Percentiles rank a stretch among this genome's conserved stretches.
Conservation (phyloP, 2,329 filamentous ascomycete species). For the Penicillium frequentans region DNA sequence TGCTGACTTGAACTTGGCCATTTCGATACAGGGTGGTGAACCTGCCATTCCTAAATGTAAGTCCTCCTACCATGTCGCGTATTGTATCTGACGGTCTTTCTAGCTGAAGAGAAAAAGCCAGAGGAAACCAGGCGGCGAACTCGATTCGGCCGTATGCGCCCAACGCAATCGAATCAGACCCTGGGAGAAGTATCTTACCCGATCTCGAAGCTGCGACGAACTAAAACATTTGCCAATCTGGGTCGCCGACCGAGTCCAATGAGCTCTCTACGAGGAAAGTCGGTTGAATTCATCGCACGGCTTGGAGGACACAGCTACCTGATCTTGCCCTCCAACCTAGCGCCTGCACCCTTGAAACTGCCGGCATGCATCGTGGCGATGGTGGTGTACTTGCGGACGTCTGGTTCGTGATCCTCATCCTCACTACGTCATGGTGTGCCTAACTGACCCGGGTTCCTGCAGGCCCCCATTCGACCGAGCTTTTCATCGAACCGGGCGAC, state of each 20-base stretch:
- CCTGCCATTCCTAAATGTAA: slow-evolving; percentile 5
- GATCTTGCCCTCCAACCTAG: slow-evolving; percentile 37
- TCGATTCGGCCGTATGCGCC: slow-evolving; percentile 32
- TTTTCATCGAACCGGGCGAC: slow-evolving; percentile 39
- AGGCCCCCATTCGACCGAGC: slow-evolving; percentile 28
- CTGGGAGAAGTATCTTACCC: slow-evolving; percentile 19
- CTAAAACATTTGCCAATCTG: slow-evolving; percentile 40
- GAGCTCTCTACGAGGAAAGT: slow-evolving; percentile 36
- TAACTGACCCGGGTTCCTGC: slow-evolving; percentile 12
- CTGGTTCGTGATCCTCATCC: slow-evolving; percentile 9
- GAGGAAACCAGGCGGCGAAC: slow-evolving; percentile 15
- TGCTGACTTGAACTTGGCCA: slow-evolving; percentile 19
- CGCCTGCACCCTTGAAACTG: slow-evolving; percentile 39
- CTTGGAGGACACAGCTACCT: slow-evolving; percentile 45
- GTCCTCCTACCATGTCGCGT: neutral
- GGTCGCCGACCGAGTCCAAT: slow-evolving; percentile 27
- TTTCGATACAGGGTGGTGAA: slow-evolving; percentile 14
- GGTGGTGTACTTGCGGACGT: slow-evolving; percentile 34
- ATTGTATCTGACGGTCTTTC: neutral
- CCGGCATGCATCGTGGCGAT: slow-evolving; percentile 47
- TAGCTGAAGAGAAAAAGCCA: neutral
- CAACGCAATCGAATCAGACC: slow-evolving; percentile 35
- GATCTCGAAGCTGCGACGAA: slow-evolving; percentile 33
- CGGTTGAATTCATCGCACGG: slow-evolving; percentile 42
- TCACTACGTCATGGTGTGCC: slow-evolving; percentile 1